These are phyloP conservation scores for Epichloe baconii DNA, from an alignment of 2,329 filamentous ascomycete genomes.

Conservation along the genomic window DNA sequence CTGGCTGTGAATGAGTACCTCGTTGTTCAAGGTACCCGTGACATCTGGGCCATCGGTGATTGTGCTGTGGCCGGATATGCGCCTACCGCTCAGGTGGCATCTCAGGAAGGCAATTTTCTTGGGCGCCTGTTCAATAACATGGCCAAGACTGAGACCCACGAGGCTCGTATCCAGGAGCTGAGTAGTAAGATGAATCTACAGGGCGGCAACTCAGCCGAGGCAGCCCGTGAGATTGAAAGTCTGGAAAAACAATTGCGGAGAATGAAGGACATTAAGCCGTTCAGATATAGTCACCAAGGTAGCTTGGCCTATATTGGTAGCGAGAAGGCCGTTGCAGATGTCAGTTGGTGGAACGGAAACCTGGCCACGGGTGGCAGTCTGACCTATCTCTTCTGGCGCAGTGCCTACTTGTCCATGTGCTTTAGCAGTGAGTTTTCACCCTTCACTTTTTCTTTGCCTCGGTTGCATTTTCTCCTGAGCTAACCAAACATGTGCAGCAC, in stretches of 20 bases:
- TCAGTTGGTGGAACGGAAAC: conserved; percentile 95
- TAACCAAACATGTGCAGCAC: conserved; percentile 39
- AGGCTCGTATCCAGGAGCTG: conserved; percentile 60
- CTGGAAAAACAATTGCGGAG: conserved; percentile 77
- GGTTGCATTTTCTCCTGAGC: not conserved
- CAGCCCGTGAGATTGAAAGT: conserved; percentile 63
- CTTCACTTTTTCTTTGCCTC: not conserved
- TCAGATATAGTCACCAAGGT: conserved; percentile 97
- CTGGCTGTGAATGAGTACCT: conserved; percentile 97
- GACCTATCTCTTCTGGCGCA: conserved; percentile 97
- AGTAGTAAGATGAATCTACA: conserved; percentile 47
- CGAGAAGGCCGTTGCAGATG: conserved; percentile 94
- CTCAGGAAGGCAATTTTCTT: conserved; percentile 90
- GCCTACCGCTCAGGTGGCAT: conserved; percentile 90
- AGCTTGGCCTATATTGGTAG: conserved; percentile 95
- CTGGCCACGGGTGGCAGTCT: conserved; percentile 83
- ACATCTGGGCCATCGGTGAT: conserved; percentile 96
- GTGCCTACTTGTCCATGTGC: conserved; percentile 98
- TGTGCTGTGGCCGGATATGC: conserved; percentile 96
- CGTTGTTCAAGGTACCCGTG: conserved; percentile 90
- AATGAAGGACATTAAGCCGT: conserved; percentile 90
- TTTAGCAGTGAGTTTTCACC: conserved; percentile 74
- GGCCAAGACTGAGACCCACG: conserved; percentile 82
- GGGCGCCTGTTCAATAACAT: conserved; percentile 97
- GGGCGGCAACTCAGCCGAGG: conserved; percentile 53